These are phyloP conservation scores for Xylaria venustula DNA, from an alignment of 495 filamentous ascomycete species.

Conservation along the genomic window DNA sequence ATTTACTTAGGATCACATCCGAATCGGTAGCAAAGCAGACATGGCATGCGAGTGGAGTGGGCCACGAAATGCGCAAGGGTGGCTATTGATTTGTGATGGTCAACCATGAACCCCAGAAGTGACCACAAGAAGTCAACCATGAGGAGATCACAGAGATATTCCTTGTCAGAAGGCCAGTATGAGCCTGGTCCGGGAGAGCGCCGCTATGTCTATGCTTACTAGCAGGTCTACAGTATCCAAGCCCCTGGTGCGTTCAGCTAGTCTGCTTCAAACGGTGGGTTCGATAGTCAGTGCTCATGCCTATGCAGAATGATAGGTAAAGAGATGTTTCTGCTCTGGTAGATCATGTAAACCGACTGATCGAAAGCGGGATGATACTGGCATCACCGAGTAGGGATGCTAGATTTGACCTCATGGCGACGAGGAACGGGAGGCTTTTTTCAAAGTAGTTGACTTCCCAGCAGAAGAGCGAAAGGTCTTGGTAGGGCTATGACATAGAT, in stretches of 20 bases:
- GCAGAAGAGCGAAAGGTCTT: neutral
- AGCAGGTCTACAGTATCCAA: neutral
- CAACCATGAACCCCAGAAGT: conserved; percentile 26
- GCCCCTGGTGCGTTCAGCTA: neutral
- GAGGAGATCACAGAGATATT: conserved; percentile 36
- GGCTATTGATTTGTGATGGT: conserved; percentile 33
- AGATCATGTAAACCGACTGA: neutral
- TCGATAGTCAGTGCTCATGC: conserved; percentile 7
- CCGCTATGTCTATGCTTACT: neutral
- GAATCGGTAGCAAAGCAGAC: conserved; percentile 37
- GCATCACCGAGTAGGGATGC: neutral
- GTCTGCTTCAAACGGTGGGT: neutral
- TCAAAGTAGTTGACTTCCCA: neutral
- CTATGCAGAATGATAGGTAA: neutral
- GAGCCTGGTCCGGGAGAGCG: conserved; percentile 1
- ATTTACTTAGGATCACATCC: conserved; percentile 33
- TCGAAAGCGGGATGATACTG: neutral
- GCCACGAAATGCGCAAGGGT: conserved; percentile 30
- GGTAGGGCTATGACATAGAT: neutral
- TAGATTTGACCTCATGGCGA: neutral
- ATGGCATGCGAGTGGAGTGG: conserved; percentile 33
- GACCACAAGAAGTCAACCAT: conserved; percentile 27
- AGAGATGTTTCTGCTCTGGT: neutral
- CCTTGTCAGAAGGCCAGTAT: conserved; percentile 19
- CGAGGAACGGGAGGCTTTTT: neutral